Percentiles rank a stretch among this genome's conserved stretches.
phyloP scores from a whole-genome alignment of 1,284 basidiomycete species.

The Somion occarium region DNA sequence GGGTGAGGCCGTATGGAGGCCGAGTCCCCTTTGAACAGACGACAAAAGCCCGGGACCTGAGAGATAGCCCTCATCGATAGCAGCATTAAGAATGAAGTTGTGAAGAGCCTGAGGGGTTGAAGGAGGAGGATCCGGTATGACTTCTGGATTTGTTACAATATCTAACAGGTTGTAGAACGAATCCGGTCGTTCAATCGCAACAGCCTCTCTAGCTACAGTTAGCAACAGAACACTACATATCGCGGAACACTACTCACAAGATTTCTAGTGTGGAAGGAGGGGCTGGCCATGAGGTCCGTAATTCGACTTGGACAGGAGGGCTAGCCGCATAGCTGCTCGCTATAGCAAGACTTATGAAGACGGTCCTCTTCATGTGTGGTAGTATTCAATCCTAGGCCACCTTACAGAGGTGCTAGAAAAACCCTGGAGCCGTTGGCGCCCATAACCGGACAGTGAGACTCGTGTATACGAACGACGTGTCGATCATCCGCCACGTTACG shows the following conservation, averaged over 20 bases:
- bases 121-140: constrained; percentile 28
- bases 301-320: constrained; percentile 73
- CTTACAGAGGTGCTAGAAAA: too few species aligned
- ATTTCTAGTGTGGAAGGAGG: constrained; percentile 77
- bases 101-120: constrained; percentile 50
- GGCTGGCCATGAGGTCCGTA: constrained; percentile 79
- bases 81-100: constrained; percentile 47
- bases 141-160: constrained; percentile 51
- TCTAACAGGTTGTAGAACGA: constrained; percentile 70
- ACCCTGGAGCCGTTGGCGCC: too few species aligned
- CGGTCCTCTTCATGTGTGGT: too few species aligned
- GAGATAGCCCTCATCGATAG: constrained; percentile 42
- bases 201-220: constrained; percentile 48
- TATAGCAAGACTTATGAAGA: too few species aligned
- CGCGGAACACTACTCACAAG: constrained; percentile 50
- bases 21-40: constrained; percentile 58
- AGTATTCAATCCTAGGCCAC: too few species aligned
- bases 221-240: constrained; percentile 6
- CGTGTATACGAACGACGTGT: too few species aligned
- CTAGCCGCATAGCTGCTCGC: constrained; percentile 8
- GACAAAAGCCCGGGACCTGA: constrained; percentile 44
- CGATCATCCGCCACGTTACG: too few species aligned
- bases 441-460: too few species aligned
- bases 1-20: constrained; percentile 64
- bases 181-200: constrained; percentile 58